Conservation (phyloP, 164 flowering plant species). For the Vitis riparia region DNA sequence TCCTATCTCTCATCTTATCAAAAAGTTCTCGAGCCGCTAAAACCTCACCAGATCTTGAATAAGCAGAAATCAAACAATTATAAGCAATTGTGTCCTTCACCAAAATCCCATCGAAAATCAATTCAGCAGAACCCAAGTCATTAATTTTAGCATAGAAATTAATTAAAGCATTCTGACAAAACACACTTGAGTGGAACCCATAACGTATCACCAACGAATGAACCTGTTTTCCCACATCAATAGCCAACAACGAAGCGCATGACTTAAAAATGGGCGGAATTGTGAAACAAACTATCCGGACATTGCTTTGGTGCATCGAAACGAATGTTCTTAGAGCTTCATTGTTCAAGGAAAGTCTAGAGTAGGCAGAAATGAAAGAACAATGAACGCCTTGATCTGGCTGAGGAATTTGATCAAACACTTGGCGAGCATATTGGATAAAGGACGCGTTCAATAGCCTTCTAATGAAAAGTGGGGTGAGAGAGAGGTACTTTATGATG, state of each 20-base stretch:
- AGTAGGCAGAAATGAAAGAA: conserved; percentile 28
- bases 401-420: conserved; percentile 43
- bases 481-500: conserved; percentile 17
- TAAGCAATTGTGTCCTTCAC: conserved; percentile 42
- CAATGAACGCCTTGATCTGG: conserved; percentile 27
- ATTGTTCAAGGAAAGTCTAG: conserved; percentile 20
- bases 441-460: conserved; percentile 20
- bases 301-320: conserved; percentile 22
- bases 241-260: conserved; percentile 24
- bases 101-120: conserved; percentile 37
- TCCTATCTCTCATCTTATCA: conserved; percentile 24
- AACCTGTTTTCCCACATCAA: conserved; percentile 37
- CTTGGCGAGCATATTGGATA: conserved; percentile 29
- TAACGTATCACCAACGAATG: conserved; percentile 30
- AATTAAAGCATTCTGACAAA: conserved; percentile 40
- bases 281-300: conserved; percentile 18
- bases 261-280: conserved; percentile 40
- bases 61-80: conserved; percentile 51
- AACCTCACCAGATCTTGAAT: conserved; percentile 39
- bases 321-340: conserved; percentile 31
- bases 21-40: conserved; percentile 36
- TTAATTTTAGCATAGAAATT: conserved; percentile 41
- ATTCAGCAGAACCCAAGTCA: conserved; percentile 35
- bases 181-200: conserved; percentile 35
- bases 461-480: conserved; percentile 23